Evolutionary conservation across 225 moss, liverwort and hornwort genomes (phyloP).

Genomic region (Pseudoscleropodium purum): DNA sequence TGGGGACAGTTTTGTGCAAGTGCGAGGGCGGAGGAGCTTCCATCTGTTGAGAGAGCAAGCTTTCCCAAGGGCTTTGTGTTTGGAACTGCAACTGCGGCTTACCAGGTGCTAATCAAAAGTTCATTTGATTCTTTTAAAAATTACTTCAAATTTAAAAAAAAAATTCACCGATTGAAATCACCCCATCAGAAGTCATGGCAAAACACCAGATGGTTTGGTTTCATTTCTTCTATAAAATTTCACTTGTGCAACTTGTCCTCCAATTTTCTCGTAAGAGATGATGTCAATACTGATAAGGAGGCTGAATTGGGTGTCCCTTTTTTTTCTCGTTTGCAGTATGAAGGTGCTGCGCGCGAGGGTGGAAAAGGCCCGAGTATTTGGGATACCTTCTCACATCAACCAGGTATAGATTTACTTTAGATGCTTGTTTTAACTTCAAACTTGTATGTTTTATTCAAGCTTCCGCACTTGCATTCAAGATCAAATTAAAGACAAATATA

Average conservation of each 20-base stretch:
- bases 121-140: too few species aligned
- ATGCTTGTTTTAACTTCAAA: not conserved
- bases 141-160: too few species aligned
- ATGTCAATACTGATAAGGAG: not conserved
- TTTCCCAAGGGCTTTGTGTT: constrained; percentile 68
- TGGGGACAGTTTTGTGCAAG: not conserved
- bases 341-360: constrained; percentile 3
- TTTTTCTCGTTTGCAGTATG: not conserved
- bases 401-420: not conserved
- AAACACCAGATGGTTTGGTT: not conserved
- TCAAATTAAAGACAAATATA: too few species aligned
- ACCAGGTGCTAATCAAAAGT: constrained; percentile 24
- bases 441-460: not conserved
- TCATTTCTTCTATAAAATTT: not conserved
- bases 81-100: constrained; percentile 71
- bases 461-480: not conserved
- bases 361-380: constrained; percentile 28
- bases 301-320: not conserved
- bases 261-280: not conserved
- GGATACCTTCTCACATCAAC: constrained; percentile 20
- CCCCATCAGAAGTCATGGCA: not conserved
- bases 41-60: constrained; percentile 10
- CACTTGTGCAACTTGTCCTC: not conserved
- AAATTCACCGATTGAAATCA: not conserved
- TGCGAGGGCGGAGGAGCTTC: not conserved